Percentiles rank a stretch among this genome's conserved stretches.
Conservation (phyloP, 495 filamentous ascomycete genomes). For the Durotheca rogersii region DNA sequence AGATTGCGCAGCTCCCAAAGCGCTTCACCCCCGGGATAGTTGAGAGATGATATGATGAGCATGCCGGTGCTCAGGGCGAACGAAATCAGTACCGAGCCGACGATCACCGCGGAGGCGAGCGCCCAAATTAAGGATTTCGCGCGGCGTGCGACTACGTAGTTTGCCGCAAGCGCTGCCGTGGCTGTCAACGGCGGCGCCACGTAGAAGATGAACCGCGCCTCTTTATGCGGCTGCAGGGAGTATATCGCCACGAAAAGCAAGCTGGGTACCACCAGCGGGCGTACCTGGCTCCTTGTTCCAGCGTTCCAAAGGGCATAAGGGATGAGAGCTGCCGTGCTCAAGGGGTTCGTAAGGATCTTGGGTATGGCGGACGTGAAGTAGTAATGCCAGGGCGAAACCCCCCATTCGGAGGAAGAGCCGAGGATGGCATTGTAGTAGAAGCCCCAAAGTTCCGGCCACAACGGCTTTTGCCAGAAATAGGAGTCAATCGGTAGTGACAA, state of each 20-base stretch:
- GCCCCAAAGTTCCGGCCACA: constrained; percentile 89
- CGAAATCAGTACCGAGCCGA: constrained; percentile 57
- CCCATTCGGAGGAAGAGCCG: constrained; percentile 78
- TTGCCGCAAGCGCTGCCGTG: constrained; percentile 69
- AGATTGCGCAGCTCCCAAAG: constrained; percentile 55
- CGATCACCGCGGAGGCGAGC: constrained; percentile 56
- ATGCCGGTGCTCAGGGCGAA: constrained; percentile 62
- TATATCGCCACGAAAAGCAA: constrained; percentile 76
- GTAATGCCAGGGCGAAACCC: constrained; percentile 76
- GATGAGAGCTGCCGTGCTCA: constrained; percentile 61
- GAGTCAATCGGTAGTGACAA: constrained; percentile 76
- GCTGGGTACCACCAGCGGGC: constrained; percentile 63
- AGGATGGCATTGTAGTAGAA: constrained; percentile 92
- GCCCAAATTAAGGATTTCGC: constrained; percentile 58
- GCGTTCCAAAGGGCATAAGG: constrained; percentile 62
- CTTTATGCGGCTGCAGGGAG: constrained; percentile 88
- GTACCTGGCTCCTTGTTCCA: constrained; percentile 40
- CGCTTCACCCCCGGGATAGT: constrained; percentile 85
- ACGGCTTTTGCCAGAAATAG: constrained; percentile 83
- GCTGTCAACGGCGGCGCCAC: constrained; percentile 78
- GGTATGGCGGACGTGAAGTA: constrained; percentile 83
- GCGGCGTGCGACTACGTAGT: constrained; percentile 70
- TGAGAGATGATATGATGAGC: constrained; percentile 72
- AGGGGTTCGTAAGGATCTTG: constrained; percentile 78
- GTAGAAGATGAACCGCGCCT: constrained; percentile 95